phyloP scores from a whole-genome alignment of 768 basidiomycete species.

The Sporobolomyces phaffii region DNA sequence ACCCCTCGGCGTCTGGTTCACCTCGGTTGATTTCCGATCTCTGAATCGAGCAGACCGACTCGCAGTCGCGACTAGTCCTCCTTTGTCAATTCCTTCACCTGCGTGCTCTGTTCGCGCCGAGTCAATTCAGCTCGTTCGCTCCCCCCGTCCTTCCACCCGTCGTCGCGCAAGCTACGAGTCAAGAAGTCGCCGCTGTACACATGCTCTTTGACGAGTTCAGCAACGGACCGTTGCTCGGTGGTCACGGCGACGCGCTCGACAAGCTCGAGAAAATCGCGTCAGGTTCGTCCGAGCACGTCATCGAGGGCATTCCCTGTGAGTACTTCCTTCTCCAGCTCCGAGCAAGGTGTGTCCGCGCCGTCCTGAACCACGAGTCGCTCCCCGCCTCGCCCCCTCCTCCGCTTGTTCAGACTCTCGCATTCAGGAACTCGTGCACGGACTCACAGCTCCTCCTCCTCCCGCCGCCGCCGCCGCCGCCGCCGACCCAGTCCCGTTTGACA shows the following conservation, averaged over 20 bases:
- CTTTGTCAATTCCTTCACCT: constrained; percentile 44
- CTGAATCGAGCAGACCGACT: constrained; percentile 8
- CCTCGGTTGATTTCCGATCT: neutral
- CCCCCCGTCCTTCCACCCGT: constrained; percentile 36
- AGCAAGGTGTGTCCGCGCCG: too few species aligned
- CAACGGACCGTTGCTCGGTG: constrained; percentile 39
- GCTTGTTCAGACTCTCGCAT: constrained; percentile 28
- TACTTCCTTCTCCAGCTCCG: neutral
- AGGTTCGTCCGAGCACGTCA: constrained; percentile 27
- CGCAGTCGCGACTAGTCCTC: constrained; percentile 34
- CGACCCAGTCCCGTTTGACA: too few species aligned
- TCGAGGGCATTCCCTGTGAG: constrained; percentile 41
- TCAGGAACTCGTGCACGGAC: constrained; percentile 38
- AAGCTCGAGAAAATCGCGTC: constrained; percentile 32
- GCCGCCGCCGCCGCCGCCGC: too few species aligned
- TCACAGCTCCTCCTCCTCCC: constrained; percentile 35
- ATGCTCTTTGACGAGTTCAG: constrained; percentile 36
- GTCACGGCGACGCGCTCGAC: constrained; percentile 37
- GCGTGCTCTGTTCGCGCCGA: constrained; percentile 37
- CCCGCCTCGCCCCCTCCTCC: neutral
- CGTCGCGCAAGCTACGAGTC: constrained; percentile 37
- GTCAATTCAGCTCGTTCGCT: constrained; percentile 14
- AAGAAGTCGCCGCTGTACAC: constrained; percentile 40
- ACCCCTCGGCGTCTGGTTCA: neutral
- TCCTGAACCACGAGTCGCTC: neutral